phyloP scores from a whole-genome alignment of 2,329 filamentous ascomycete species.

The Ilyonectria mors-panacis region DNA sequence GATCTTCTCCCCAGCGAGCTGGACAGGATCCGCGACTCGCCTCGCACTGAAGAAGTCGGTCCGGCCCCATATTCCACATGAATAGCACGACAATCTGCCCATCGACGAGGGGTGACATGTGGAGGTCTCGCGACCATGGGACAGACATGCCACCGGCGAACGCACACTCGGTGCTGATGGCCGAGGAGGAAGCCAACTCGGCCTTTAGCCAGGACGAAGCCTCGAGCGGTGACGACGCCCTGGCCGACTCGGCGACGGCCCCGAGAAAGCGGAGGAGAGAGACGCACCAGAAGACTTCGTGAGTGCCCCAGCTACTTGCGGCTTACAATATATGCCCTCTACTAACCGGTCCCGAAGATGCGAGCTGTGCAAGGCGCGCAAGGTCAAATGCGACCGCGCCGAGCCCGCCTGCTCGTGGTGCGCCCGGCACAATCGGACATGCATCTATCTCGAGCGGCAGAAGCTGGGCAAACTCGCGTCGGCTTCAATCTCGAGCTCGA shows the following conservation, averaged over 20 bases:
- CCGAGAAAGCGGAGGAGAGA: slow-evolving; percentile 58
- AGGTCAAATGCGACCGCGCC: slow-evolving; percentile 66
- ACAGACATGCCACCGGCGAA: slow-evolving; percentile 46
- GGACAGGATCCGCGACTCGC: background rate
- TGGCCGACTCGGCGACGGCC: slow-evolving; percentile 36
- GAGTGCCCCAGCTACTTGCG: slow-evolving; percentile 38
- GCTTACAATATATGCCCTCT: background rate
- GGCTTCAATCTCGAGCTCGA: slow-evolving; percentile 75
- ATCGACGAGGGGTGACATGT: slow-evolving; percentile 40
- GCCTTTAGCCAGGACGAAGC: slow-evolving; percentile 55
- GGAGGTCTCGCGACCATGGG: slow-evolving; percentile 47
- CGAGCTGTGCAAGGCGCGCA: slow-evolving; percentile 62
- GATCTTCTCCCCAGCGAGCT: background rate
- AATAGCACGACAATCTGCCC: background rate
- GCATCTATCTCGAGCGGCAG: slow-evolving; percentile 79
- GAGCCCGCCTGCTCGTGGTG: slow-evolving; percentile 80
- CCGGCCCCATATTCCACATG: slow-evolving; percentile 5
- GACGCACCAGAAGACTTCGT: slow-evolving; percentile 61
- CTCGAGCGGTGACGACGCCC: slow-evolving; percentile 55
- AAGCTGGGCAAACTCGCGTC: slow-evolving; percentile 76
- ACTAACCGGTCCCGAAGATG: slow-evolving; percentile 50
- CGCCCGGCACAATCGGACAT: slow-evolving; percentile 74
- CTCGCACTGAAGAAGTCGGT: background rate
- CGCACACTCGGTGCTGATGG: slow-evolving; percentile 48
- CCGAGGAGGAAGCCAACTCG: slow-evolving; percentile 56